Conservation (phyloP, 2,329 filamentous ascomycete species). For the Talaromyces amestolkiae region DNA sequence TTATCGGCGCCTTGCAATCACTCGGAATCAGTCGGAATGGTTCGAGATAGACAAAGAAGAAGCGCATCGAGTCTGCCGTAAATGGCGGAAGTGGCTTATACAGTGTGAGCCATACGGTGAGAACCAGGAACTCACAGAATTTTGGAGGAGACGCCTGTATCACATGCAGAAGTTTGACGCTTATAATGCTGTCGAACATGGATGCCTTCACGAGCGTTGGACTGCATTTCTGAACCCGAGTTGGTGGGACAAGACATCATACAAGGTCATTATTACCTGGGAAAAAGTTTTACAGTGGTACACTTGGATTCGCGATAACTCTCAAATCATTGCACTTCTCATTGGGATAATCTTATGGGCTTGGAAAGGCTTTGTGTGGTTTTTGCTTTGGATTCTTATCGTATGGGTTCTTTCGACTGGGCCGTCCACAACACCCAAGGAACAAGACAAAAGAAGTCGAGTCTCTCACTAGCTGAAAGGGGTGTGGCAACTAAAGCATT, state of each 20-base stretch:
- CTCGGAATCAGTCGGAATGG: background rate
- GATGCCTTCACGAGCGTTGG: conserved; percentile 8
- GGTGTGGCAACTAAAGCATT: background rate
- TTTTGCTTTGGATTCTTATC: background rate
- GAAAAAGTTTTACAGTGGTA: background rate
- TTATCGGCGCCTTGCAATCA: background rate
- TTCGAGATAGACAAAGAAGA: background rate
- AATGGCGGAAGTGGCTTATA: conserved; percentile 6
- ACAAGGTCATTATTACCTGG: background rate
- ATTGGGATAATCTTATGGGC: background rate
- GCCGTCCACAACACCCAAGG: background rate
- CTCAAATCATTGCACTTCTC: background rate
- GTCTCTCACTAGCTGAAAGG: background rate
- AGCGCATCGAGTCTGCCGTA: background rate
- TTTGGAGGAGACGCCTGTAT: background rate
- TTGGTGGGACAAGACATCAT: background rate
- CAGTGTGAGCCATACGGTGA: background rate
- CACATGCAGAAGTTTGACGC: background rate
- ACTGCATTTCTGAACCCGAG: background rate
- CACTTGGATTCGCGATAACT: background rate
- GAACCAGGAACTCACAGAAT: background rate
- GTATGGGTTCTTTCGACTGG: background rate
- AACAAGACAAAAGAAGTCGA: too few relatives aligned
- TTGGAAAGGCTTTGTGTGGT: background rate
- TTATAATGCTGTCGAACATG: conserved; percentile 1